Conservation (phyloP, 192 early-diverging fungal species). For the Diversispora epigaea region DNA sequence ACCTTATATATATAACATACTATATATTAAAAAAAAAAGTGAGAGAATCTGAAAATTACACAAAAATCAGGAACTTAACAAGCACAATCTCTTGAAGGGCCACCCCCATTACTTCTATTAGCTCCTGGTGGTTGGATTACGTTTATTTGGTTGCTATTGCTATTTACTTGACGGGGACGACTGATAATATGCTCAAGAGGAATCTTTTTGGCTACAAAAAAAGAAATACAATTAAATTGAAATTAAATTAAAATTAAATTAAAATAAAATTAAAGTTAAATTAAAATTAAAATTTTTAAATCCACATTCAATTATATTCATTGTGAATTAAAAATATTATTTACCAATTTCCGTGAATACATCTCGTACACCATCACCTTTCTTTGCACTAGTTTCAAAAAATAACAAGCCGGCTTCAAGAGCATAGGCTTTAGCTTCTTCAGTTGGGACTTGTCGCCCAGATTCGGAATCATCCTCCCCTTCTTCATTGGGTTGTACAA, state of each 20-base stretch:
- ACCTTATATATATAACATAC: too few species aligned
- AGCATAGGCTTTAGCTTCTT: conserved; percentile 81
- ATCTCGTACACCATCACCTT: conserved; percentile 79
- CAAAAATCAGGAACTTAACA: background rate
- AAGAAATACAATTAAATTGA: conserved; percentile 7
- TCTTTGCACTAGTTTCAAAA: conserved; percentile 87
- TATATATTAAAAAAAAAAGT: background rate
- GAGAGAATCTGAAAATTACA: background rate
- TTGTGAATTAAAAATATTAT: background rate
- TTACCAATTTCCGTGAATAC: conserved; percentile 87
- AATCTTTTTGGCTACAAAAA: conserved; percentile 46
- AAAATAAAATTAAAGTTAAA: background rate
- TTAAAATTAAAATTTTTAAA: too few species aligned
- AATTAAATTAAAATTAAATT: background rate
- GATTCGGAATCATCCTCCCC: conserved; percentile 42
- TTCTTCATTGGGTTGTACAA: conserved; percentile 53
- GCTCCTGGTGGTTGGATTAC: background rate
- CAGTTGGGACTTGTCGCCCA: conserved; percentile 65
- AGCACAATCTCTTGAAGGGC: background rate
- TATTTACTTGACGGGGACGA: background rate
- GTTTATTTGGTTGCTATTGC: background rate
- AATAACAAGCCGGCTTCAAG: conserved; percentile 79
- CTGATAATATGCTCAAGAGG: conserved; percentile 48
- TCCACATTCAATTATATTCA: background rate
- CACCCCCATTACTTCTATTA: background rate